A percentile compares a stretch with the other conserved stretches of the same genome.
Evolutionary conservation across 768 basidiomycete species (phyloP).

Genomic region (Favolaschia claudopus): DNA sequence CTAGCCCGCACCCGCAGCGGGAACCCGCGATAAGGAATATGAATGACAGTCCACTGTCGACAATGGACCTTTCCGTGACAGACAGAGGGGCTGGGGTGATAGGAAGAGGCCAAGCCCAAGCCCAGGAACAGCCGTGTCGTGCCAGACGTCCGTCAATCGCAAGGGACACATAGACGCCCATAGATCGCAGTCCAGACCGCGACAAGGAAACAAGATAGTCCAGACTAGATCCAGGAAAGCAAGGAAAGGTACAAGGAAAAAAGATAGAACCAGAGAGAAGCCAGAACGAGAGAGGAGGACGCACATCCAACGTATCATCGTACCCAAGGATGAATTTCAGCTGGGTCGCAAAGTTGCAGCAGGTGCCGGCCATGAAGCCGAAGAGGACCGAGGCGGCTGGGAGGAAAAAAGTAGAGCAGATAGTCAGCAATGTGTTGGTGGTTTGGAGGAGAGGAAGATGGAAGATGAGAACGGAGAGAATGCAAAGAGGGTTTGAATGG

Average conservation of each 20-base stretch:
- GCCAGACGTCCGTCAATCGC: too few relatives aligned
- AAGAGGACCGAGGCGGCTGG: conserved; percentile 83
- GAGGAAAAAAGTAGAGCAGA: neutral
- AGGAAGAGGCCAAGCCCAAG: too few relatives aligned
- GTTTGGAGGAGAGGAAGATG: neutral
- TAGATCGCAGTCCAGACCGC: too few relatives aligned
- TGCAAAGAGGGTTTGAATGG: too few relatives aligned
- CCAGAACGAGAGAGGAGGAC: conserved; percentile 35
- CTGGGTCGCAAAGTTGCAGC: conserved; percentile 96
- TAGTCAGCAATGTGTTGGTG: too few relatives aligned
- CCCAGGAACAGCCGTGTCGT: too few relatives aligned
- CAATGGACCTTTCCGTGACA: neutral
- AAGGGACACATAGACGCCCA: too few relatives aligned
- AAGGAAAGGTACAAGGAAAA: neutral
- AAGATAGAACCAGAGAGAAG: neutral
- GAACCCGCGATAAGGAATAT: too few relatives aligned
- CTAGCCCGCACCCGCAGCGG: too few relatives aligned
- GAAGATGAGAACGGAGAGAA: neutral
- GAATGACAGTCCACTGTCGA: too few relatives aligned
- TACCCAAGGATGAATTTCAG: conserved; percentile 83
- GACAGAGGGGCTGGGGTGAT: too few relatives aligned
- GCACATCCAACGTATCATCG: conserved; percentile 83
- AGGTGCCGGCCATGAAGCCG: conserved; percentile 82
- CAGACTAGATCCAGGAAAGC: neutral
- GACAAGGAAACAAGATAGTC: too few relatives aligned